These are phyloP conservation scores for Tetracladium marchalianum DNA, from an alignment of 495 filamentous ascomycete species.

Conservation along the genomic window DNA sequence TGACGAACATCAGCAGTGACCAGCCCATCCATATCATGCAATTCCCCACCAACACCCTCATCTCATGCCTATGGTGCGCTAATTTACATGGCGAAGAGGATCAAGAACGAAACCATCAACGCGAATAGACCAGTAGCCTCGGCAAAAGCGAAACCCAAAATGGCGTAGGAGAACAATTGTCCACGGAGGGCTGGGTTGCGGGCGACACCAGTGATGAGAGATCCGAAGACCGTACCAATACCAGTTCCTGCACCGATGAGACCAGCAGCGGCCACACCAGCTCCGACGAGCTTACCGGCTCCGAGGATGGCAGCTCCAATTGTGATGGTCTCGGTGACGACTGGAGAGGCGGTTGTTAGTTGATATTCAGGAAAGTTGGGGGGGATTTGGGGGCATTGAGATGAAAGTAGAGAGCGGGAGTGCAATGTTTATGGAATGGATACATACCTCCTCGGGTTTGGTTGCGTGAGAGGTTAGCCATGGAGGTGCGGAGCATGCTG, in stretches of 20 bases:
- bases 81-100: slow-evolving; percentile 29
- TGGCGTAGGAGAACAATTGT: slow-evolving; percentile 31
- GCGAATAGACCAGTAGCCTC: slow-evolving; percentile 33
- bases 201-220: slow-evolving; percentile 29
- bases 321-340: slow-evolving; percentile 26
- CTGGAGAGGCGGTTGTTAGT: slow-evolving; percentile 8
- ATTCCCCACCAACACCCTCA: too few relatives aligned
- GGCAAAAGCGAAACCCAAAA: slow-evolving; percentile 30
- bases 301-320: slow-evolving; percentile 23
- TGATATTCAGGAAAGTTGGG: too few relatives aligned
- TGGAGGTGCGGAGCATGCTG: slow-evolving; percentile 9
- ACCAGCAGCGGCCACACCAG: slow-evolving; percentile 29
- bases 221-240: slow-evolving; percentile 29
- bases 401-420: too few relatives aligned
- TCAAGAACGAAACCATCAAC: slow-evolving; percentile 33
- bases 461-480: slow-evolving; percentile 9
- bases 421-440: too few relatives aligned
- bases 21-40: too few relatives aligned
- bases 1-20: too few relatives aligned
- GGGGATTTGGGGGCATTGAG: too few relatives aligned
- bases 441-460: slow-evolving; percentile 8
- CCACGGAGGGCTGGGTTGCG: slow-evolving; percentile 29
- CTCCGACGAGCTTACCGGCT: slow-evolving; percentile 28
- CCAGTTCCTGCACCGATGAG: slow-evolving; percentile 31
- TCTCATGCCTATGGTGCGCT: too few relatives aligned